These are phyloP conservation scores for Bassia scoparia DNA, from an alignment of 148 eudicot genomes.

Conservation along the genomic window DNA sequence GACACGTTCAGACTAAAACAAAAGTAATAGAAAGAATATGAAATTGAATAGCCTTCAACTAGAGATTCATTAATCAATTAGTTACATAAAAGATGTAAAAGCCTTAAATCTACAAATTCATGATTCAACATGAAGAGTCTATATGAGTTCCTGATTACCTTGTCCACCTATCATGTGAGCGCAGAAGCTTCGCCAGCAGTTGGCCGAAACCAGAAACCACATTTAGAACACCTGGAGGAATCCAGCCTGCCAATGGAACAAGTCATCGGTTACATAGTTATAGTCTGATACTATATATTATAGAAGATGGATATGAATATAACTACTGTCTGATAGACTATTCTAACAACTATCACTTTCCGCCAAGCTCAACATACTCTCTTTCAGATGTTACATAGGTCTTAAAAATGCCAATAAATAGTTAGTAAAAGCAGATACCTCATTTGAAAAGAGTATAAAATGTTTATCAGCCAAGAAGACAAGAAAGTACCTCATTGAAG, in stretches of 20 bases:
- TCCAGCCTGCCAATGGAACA: slow-evolving; percentile 44
- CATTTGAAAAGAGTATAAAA: no score
- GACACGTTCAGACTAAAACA: not conserved
- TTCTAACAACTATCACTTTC: not conserved
- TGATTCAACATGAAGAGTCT: not conserved
- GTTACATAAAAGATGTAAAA: not conserved
- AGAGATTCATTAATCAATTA: not conserved
- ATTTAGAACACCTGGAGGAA: slow-evolving; percentile 61
- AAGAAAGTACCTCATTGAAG: slow-evolving; percentile 45
- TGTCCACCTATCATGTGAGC: slow-evolving; percentile 62
- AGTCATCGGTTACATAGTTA: no score
- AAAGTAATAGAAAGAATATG: not conserved
- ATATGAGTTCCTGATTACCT: slow-evolving; percentile 34
- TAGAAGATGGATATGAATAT: no score
- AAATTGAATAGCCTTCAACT: not conserved
- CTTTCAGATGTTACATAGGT: not conserved
- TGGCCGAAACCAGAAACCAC: slow-evolving; percentile 55
- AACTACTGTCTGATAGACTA: not conserved
- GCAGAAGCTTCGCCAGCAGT: slow-evolving; percentile 63
- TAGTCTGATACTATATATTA: no score
- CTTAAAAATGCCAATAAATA: no score
- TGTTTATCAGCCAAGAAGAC: not conserved
- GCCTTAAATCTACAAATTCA: not conserved
- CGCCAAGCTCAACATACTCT: not conserved
- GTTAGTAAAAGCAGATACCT: no score